Evolutionary conservation across 495 filamentous ascomycete genomes (phyloP), one percentile per base, ranked within the genome.

Genomic region (Pyronema domesticum): DNA sequence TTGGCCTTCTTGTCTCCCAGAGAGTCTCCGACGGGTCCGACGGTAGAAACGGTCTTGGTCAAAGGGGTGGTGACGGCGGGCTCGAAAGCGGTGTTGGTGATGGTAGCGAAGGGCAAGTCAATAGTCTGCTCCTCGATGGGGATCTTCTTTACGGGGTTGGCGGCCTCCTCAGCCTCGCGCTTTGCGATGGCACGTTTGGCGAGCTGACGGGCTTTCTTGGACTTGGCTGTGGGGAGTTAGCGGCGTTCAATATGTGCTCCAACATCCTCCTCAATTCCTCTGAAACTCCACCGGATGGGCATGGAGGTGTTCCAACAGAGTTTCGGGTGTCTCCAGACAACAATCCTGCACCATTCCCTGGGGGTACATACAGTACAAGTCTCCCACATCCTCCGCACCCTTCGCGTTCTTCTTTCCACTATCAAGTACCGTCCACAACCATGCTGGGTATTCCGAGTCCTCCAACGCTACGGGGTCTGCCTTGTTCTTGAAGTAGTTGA

Each of bases 371-470:
- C 89, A 86, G 66, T 82, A 86, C 39, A 80, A 69, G 70, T 84
- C 80, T 9, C 76, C 80, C 7, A 65, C 73, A 3, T 72, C 71
- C 15, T 67, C 69, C 8, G 57, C 68, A 6, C 56, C 66, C 1
- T 58, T 63, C 8, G 59, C 65, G 1, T 58, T 61, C 37, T 73
- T 74, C 62, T 74, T 73, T 7, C 56, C 65, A 65, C 75, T 70
- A 14, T 78, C 76, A 19, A 95, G 70, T 58, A 88, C 76, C 0
- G 64, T 69, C 91, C 91, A 98, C 51, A 98, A 70, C 91, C 91
- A 98, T 10, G 72, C 75, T 13, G 91, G 91, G 71, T 98, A 98
- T 53, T 86, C 88, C 35, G 76, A 70, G 66, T 98, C 91, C 51
- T 82, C 76, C 61, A 79, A 71, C 33, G 91, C 91, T 9, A 94